Evolutionary conservation across 202 grass and related monocot species (phyloP).

Genomic region (Schoenoplectus triqueter): DNA sequence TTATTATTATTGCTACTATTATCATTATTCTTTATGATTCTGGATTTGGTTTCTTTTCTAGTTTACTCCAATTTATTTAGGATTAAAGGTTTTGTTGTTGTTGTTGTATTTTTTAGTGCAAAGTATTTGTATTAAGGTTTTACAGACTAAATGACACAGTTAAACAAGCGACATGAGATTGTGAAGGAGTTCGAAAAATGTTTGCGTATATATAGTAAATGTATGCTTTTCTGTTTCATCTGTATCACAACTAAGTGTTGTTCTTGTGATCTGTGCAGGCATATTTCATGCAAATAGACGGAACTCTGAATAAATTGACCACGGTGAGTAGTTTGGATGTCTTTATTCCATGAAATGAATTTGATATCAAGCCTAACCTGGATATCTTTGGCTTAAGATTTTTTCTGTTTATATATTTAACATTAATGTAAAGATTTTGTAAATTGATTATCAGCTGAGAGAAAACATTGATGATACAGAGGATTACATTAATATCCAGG

Average conservation of each 20-base stretch:
- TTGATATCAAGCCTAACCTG: not conserved
- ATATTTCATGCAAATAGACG: conserved; percentile 99
- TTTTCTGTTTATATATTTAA: conserved; percentile 10
- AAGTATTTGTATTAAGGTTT: not conserved
- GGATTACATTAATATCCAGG: conserved; percentile 99
- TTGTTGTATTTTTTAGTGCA: not conserved
- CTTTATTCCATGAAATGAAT: conserved; percentile 9
- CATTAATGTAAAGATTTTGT: conserved; percentile 13
- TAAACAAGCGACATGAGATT: not conserved
- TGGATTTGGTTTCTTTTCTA: too few species aligned
- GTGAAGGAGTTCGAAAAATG: not conserved
- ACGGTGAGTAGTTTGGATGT: conserved; percentile 63
- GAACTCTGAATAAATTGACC: conserved; percentile 91
- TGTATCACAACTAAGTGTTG: conserved; percentile 34
- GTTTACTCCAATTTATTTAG: too few species aligned
- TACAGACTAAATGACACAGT: not conserved
- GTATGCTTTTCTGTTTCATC: conserved; percentile 19
- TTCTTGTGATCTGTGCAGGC: conserved; percentile 64
- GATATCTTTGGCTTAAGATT: not conserved
- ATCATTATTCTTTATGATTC: too few species aligned
- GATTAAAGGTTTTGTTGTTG: too few species aligned
- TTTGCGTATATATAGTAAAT: conserved; percentile 36
- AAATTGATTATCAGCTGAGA: conserved; percentile 68
- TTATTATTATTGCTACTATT: too few species aligned
- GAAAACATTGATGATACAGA: conserved; percentile 99